phyloP scores from a whole-genome alignment of 169 alveolate genomes.

The Plasmodium gonderi region DNA sequence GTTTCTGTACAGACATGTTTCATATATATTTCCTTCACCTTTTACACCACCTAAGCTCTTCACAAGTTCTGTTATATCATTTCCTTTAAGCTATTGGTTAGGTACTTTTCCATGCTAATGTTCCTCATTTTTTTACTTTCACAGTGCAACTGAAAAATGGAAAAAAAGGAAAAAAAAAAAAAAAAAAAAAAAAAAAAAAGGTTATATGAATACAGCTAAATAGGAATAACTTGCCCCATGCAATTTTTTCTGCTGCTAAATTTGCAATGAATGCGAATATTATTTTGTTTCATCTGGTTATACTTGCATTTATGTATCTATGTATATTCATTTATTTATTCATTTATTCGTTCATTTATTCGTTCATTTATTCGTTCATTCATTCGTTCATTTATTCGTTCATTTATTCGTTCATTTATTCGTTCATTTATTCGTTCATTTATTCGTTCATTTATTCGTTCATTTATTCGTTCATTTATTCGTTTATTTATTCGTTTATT shows the following conservation, averaged over 20 bases:
- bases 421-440: too few relatives aligned
- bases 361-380: too few relatives aligned
- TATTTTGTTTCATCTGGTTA: too few relatives aligned
- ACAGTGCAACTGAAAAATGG: conserved; percentile 17
- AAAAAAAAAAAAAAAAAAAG: neutral
- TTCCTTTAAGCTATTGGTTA: conserved; percentile 8
- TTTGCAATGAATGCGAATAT: too few relatives aligned
- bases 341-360: too few relatives aligned
- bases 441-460: too few relatives aligned
- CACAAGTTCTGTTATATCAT: neutral
- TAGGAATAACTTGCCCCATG: neutral
- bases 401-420: too few relatives aligned
- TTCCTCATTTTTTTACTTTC: conserved; percentile 70
- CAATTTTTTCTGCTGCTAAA: too few relatives aligned
- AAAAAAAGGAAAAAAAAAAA: neutral
- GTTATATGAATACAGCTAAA: neutral
- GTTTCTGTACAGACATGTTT: neutral
- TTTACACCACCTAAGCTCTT: neutral
- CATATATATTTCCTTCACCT: neutral
- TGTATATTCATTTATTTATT: too few relatives aligned
- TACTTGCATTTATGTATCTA: too few relatives aligned
- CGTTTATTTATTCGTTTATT: neutral
- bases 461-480: too few relatives aligned
- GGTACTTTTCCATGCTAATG: neutral
- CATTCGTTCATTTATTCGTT: too few relatives aligned